Evolutionary conservation across 1,139 yeast species (phyloP), one percentile per base, ranked within the genome.

Genomic region (Petasospora rhodanensis): DNA sequence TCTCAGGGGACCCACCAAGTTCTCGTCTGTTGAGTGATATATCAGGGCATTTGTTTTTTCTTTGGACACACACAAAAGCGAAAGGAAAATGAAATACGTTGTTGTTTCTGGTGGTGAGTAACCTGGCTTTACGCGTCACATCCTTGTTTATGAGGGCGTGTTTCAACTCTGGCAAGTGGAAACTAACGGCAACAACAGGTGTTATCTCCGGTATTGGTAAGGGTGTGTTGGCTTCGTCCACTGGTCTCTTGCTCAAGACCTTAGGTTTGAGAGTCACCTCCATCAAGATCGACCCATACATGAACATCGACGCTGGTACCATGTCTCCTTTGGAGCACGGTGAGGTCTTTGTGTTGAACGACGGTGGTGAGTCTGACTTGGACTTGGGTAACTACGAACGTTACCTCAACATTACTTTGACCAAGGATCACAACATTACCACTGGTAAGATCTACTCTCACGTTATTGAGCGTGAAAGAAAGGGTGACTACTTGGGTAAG

Each of bases 241-340:
- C 98, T 18, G 99, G 99, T 40, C 77, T 93, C 63, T 65, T 91
- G 49, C 74, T 93, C 63, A 93, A 93, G 64, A 89, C 98, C 34
- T 66, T 86, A 45, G 99, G 99, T 35, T 73, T 83, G 54, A 79
- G 94, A 59, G 98, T 89, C 42, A 89, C 98, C 6, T 87, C 97
- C 12, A 91, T 93, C 68, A 91, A 91, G 63, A 91, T 91, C 55
- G 99, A 91, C 66, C 99, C 99, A 27, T 91, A 91, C 65, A 85
- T 91, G 95, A 91, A 91, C 66, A 86, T 91, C 49, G 99, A 91
- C 65, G 99, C 99, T 29, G 99, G 99, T 52, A 91, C 99, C 34
- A 91, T 91, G 98, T 85, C 96, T 27, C 99, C 99, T 16, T 70
- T 91, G 58, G 99, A 91, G 61, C 99, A 91, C 58, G 99, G 99